Conservation (phyloP, 192 early-diverging fungal genomes). For the Coemansia sp. region DNA sequence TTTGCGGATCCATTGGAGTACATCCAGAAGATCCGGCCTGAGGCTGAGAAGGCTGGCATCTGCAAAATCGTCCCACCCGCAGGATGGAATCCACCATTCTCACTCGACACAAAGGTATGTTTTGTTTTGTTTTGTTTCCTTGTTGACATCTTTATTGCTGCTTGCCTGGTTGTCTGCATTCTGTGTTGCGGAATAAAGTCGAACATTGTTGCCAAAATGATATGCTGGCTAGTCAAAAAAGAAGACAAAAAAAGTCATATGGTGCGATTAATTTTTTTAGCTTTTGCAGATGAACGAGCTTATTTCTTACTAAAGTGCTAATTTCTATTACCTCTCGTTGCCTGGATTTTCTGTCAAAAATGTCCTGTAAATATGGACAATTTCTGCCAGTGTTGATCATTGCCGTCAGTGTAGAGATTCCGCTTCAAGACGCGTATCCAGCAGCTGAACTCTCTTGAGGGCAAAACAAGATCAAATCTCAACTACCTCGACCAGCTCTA, state of each 20-base stretch:
- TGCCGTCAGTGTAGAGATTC: constrained; percentile 63
- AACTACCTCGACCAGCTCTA: constrained; percentile 91
- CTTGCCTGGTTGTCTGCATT: neutral
- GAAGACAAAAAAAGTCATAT: neutral
- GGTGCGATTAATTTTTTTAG: neutral
- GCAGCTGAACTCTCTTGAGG: constrained; percentile 90
- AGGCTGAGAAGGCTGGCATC: constrained; percentile 80
- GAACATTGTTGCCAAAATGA: neutral
- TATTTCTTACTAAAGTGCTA: constrained; percentile 7
- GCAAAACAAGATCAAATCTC: constrained; percentile 77
- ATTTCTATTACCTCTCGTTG: constrained; percentile 5
- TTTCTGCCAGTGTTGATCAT: too few relatives aligned
- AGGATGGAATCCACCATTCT: constrained; percentile 82
- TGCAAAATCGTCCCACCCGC: constrained; percentile 91
- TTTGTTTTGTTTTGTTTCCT: neutral
- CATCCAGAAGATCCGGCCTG: constrained; percentile 75
- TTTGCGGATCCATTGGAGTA: constrained; percentile 83
- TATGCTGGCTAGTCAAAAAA: neutral
- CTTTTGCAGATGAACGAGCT: neutral
- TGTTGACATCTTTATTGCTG: neutral
- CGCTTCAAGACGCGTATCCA: constrained; percentile 87
- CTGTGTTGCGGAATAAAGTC: neutral
- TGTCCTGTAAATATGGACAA: neutral
- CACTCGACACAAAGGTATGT: constrained; percentile 70
- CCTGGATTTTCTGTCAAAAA: constrained; percentile 14